phyloP scores from a whole-genome alignment of 2,329 filamentous ascomycete species.

The Westerdykella aurantiaca region DNA sequence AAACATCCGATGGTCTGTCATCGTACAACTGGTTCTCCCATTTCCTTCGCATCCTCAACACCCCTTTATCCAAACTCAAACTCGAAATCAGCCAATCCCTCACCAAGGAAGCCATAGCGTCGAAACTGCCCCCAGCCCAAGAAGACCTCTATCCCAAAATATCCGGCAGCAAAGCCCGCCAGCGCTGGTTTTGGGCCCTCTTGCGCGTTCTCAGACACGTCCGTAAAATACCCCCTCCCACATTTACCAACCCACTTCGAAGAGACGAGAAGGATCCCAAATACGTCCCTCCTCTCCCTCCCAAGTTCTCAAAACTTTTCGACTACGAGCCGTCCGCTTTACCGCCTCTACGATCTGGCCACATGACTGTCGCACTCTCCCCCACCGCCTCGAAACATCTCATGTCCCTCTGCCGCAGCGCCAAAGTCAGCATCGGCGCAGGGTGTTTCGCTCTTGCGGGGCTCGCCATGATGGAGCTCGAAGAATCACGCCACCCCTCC shows the following conservation, averaged over 20 bases:
- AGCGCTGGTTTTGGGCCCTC: slow-evolving; percentile 46
- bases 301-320: slow-evolving; percentile 33
- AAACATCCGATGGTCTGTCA: slow-evolving; percentile 43
- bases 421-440: slow-evolving; percentile 39
- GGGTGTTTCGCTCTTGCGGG: slow-evolving; percentile 44
- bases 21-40: slow-evolving; percentile 41
- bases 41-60: slow-evolving; percentile 37
- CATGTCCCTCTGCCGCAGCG: slow-evolving; percentile 36
- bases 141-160: slow-evolving; percentile 44
- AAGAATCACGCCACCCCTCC: slow-evolving; percentile 31
- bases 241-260: slow-evolving; percentile 41
- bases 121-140: slow-evolving; percentile 39
- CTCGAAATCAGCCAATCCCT: slow-evolving; percentile 11
- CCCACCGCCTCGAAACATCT: slow-evolving; percentile 29
- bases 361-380: slow-evolving; percentile 29
- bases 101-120: slow-evolving; percentile 14
- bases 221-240: slow-evolving; percentile 33
- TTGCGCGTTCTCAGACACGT: slow-evolving; percentile 42
- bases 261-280: slow-evolving; percentile 12
- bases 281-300: slow-evolving; percentile 18
- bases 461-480: slow-evolving; percentile 43
- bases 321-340: slow-evolving; percentile 29
- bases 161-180: slow-evolving; percentile 32
- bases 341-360: slow-evolving; percentile 37
- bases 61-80: slow-evolving; percentile 13